Evolutionary conservation across 192 early-diverging fungal genomes (phyloP), one percentile per base, ranked within the genome.

Genomic region (Entomortierella beljakovae): DNA sequence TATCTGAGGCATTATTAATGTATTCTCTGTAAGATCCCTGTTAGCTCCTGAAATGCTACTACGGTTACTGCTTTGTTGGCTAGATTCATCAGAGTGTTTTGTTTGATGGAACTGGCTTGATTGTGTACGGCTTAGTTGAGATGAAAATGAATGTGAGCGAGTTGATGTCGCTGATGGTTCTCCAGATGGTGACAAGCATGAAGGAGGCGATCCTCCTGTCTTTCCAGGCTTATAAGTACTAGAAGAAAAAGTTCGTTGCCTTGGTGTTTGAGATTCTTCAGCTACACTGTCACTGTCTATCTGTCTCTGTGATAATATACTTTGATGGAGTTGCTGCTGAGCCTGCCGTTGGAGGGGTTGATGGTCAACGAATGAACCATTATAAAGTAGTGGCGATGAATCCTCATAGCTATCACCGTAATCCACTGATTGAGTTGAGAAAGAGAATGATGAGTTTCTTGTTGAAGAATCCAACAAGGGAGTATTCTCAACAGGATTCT

Each of bases 1-100:
- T 48, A 79, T 64, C 61, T 70, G 75, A 20, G 75, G 75, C 75
- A 79, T 79, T 50, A 79, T 79, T 20, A 79, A 29, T 0, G 75
- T 65, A 15, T 79, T 68, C 18, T 69, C 67, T 25, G 66, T 70
- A 34, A 65, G 32, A 16, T 64, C 61, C 31, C 56, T 56, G 56
- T 70, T 64, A 10, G 43, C 33, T 2, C 64, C 62, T 1, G 50
- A 64, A 48, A 38, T 42, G 48, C 70, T 59, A 23, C 70, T 71
- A 28, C 31, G 29, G 1, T 29, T 29, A 37, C 68, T 61, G 18
- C 33, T 35, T 29, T 40, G 26, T 43, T 50, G 53, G 29, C 52
- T 61, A 29, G 69, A 62, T 22, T 32, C 60, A 20, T 46, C 34
- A 6, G 59, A 61, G n/a, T 49, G 20, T 6, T 58, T 40, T 28